Conservation (phyloP, 225 moss, liverwort and hornwort species). For the Bryum argenteum region DNA sequence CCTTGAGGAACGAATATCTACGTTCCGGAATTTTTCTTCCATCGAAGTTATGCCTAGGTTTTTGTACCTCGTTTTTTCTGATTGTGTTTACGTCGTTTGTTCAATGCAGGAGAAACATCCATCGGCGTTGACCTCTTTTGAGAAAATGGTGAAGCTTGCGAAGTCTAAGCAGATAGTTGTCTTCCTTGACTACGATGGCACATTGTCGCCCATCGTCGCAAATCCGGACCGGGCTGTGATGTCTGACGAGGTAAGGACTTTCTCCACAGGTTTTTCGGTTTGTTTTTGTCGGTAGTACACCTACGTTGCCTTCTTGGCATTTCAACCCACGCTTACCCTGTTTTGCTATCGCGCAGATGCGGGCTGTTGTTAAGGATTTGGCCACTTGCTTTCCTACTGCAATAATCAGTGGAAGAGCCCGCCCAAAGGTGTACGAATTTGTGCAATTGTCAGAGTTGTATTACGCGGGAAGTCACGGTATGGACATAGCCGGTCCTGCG, state of each 20-base stretch:
- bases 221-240: slow-evolving; percentile 84
- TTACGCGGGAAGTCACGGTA: slow-evolving; percentile 93
- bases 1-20: neutral
- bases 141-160: slow-evolving; percentile 59
- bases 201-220: slow-evolving; percentile 85
- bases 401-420: slow-evolving; percentile 85
- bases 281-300: neutral
- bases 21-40: neutral
- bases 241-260: slow-evolving; percentile 70
- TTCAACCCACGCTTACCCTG: slow-evolving; percentile 22
- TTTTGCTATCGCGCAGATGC: slow-evolving; percentile 58
- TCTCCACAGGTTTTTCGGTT: neutral
- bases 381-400: slow-evolving; percentile 83
- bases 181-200: slow-evolving; percentile 88
- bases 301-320: neutral
- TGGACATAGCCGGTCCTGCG: slow-evolving; percentile 93
- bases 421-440: slow-evolving; percentile 88
- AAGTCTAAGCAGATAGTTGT: slow-evolving; percentile 72
- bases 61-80: neutral
- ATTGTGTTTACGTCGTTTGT: neutral
- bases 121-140: slow-evolving; percentile 70
- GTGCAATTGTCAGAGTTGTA: slow-evolving; percentile 85
- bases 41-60: neutral
- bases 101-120: slow-evolving; percentile 67
- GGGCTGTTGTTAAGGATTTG: slow-evolving; percentile 78